Percentiles rank a stretch among this genome's conserved stretches.
Conservation (phyloP, 2,329 filamentous ascomycete genomes). For the Penicillium sp. region DNA sequence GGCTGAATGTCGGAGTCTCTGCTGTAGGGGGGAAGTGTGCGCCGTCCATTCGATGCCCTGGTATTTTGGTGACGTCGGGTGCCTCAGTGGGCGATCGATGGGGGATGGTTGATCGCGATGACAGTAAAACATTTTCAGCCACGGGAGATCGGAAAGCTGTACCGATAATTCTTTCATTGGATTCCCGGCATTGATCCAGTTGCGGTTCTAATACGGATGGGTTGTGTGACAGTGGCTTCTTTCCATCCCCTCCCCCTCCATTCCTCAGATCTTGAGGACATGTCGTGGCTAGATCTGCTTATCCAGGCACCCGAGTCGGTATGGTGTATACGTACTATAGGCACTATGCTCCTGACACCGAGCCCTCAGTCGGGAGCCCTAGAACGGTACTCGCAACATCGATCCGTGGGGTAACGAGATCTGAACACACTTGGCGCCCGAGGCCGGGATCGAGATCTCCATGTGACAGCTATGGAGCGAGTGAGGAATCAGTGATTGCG, state of each 20-base stretch:
- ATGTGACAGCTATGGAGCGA: not conserved
- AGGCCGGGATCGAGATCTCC: not conserved
- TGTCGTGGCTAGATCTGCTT: not conserved
- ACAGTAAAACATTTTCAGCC: not conserved
- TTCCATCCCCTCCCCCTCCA: not conserved
- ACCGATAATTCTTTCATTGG: not conserved
- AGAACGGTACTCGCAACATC: not conserved
- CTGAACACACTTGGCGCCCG: not conserved
- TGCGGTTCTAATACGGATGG: constrained; percentile 11
- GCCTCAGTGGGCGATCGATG: not conserved
- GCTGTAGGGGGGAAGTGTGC: constrained; percentile 15
- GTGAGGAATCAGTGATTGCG: not conserved
- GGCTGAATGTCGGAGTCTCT: constrained; percentile 8
- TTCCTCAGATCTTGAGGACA: constrained; percentile 11
- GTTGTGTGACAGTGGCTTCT: constrained; percentile 12
- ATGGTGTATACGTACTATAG: too few relatives aligned
- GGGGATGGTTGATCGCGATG: not conserved
- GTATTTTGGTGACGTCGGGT: not conserved
- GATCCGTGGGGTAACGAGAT: not conserved
- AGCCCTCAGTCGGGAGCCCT: too few relatives aligned
- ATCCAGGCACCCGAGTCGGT: not conserved
- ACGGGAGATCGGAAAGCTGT: not conserved
- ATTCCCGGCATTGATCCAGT: constrained; percentile 7
- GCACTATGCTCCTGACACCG: too few relatives aligned
- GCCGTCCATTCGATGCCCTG: not conserved